Evolutionary conservation across 2,329 filamentous ascomycete genomes (phyloP).

Genomic region (Fragosphaeria purpurea): DNA sequence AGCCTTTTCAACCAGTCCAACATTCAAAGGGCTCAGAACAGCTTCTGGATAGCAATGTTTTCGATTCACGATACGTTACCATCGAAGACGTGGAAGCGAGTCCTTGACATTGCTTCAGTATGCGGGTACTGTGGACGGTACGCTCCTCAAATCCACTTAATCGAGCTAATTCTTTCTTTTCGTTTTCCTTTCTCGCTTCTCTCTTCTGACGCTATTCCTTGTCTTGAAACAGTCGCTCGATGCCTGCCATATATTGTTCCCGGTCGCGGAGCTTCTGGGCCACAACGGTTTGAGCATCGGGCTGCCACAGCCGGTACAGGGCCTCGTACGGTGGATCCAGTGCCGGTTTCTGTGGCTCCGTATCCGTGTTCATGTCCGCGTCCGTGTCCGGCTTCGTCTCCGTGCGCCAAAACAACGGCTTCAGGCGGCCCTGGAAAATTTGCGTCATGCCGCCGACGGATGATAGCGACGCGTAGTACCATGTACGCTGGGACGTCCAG

Average conservation of each 20-base stretch:
- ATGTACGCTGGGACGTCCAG: neutral
- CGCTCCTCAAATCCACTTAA: no score
- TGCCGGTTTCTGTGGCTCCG: neutral
- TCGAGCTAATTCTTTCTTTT: no score
- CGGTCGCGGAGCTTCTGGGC: neutral
- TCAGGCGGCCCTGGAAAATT: neutral
- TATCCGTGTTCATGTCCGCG: neutral
- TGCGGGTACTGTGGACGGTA: no score
- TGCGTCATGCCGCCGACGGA: neutral
- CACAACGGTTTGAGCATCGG: constrained; percentile 1
- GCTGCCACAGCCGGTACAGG: neutral
- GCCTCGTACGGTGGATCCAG: neutral
- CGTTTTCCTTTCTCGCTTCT: no score
- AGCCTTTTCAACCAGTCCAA: no score
- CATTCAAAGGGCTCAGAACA: no score
- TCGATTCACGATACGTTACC: no score
- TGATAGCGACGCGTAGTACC: neutral
- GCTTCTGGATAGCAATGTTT: no score
- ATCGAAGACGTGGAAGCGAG: no score
- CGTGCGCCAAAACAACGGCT: neutral
- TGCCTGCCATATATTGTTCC: neutral
- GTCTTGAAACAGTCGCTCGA: neutral
- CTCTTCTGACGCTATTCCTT: neutral
- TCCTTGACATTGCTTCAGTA: no score
- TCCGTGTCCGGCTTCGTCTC: neutral